Conservation (phyloP, 768 basidiomycete species). For the Suillus plorans region DNA sequence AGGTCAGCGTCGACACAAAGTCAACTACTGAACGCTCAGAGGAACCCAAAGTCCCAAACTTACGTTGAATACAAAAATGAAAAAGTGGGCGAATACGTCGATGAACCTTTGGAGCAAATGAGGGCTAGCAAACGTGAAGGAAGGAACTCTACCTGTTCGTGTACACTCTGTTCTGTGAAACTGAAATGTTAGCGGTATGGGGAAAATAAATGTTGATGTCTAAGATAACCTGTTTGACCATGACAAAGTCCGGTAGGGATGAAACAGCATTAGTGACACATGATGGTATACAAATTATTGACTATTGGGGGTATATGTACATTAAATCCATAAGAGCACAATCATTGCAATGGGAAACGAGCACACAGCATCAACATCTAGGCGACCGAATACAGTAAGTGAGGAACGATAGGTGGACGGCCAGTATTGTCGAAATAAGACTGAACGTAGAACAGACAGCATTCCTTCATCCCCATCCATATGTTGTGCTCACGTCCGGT, state of each 20-base stretch:
- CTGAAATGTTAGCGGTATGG: not conserved
- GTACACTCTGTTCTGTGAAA: not conserved
- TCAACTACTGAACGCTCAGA: not conserved
- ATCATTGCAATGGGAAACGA: too few species aligned
- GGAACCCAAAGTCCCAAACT: not conserved
- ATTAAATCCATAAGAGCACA: not conserved
- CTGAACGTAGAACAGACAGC: not conserved
- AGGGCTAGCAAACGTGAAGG: not conserved
- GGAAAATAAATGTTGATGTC: not conserved
- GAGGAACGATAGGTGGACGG: not conserved
- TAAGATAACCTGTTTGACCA: not conserved
- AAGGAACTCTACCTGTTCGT: not conserved
- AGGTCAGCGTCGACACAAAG: too few species aligned
- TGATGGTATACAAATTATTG: not conserved
- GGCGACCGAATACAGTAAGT: not conserved
- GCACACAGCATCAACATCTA: not conserved
- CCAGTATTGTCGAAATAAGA: not conserved
- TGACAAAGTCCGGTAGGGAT: not conserved
- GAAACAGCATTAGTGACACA: not conserved
- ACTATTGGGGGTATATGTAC: not conserved
- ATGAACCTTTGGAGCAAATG: not conserved
- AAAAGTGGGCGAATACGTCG: not conserved
- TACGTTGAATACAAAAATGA: not conserved
- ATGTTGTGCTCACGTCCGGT: not conserved
- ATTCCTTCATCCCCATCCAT: not conserved